Percentiles rank a stretch among this genome's conserved stretches.
Conservation (phyloP, 208 protist genomes). For the Angomonas desouzai region DNA sequence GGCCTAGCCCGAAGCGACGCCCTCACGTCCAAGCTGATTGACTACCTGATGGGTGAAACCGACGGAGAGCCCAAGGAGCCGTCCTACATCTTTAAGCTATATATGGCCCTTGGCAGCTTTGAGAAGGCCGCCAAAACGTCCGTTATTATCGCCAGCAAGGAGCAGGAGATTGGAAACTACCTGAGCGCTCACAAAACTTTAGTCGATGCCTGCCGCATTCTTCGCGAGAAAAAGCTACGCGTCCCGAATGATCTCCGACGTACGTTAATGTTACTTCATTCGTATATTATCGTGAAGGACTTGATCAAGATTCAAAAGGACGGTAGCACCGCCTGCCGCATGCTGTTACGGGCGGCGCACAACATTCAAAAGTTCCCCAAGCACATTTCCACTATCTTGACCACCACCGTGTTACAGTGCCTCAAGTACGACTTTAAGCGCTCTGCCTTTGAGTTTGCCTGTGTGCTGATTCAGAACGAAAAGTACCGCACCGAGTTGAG, state of each 20-base stretch:
- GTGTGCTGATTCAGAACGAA: constrained; percentile 92
- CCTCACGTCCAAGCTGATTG: constrained; percentile 94
- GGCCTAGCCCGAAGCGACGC: constrained; percentile 89
- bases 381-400: constrained; percentile 94
- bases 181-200: constrained; percentile 92
- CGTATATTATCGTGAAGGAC: constrained; percentile 96
- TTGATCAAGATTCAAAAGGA: constrained; percentile 89
- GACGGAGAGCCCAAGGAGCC: constrained; percentile 95
- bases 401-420: constrained; percentile 95
- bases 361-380: constrained; percentile 95
- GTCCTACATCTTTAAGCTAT: constrained; percentile 97
- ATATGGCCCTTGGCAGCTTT: constrained; percentile 95
- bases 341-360: constrained; percentile 94
- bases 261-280: constrained; percentile 95
- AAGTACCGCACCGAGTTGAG: constrained; percentile 91
- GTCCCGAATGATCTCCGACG: constrained; percentile 89
- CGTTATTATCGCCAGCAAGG: constrained; percentile 94
- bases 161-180: constrained; percentile 95
- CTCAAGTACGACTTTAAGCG: constrained; percentile 84
- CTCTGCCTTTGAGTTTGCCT: constrained; percentile 95
- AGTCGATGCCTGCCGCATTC: constrained; percentile 91
- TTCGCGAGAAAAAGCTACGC: constrained; percentile 81
- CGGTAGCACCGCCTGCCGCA: constrained; percentile 87
- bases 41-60: constrained; percentile 95
- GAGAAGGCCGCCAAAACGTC: constrained; percentile 95